phyloP scores from a whole-genome alignment of 2,329 filamentous ascomycete genomes.

The Aureobasidium sp. region DNA sequence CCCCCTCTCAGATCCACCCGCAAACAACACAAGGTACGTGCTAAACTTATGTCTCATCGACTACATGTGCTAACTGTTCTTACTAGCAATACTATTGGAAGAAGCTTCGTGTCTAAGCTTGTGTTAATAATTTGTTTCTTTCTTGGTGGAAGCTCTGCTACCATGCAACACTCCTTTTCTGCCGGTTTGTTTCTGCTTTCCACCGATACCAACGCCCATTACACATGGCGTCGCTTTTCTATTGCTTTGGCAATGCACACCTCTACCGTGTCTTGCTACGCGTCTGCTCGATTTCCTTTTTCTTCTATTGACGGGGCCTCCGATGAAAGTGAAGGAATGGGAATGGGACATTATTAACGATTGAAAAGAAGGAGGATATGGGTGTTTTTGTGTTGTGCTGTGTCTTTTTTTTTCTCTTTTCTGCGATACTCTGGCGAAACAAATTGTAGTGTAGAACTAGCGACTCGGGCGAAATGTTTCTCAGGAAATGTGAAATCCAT shows the following conservation, averaged over 20 bases:
- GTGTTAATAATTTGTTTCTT: neutral
- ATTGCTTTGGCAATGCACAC: neutral
- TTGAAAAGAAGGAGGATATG: conserved; percentile 2
- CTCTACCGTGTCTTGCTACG: neutral
- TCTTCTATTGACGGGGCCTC: neutral
- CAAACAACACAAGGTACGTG: conserved; percentile 90
- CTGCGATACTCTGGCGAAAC: neutral
- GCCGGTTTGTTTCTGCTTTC: neutral
- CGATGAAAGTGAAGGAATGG: neutral
- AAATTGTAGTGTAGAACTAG: conserved; percentile 3
- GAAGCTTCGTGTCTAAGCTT: conserved; percentile 12
- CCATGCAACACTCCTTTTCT: neutral
- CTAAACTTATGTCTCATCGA: neutral
- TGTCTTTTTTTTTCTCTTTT: neutral
- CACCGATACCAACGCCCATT: neutral
- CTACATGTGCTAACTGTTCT: neutral
- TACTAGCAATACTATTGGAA: conserved; percentile 16
- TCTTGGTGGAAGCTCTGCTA: neutral
- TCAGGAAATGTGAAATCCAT: neutral
- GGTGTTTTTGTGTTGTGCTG: neutral
- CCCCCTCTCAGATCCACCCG: conserved; percentile 81
- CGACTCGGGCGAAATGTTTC: neutral
- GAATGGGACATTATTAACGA: neutral
- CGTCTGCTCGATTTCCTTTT: neutral
- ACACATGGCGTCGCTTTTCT: neutral